phyloP scores from a whole-genome alignment of 345 rosid species.

The Capsella bursapastoris region DNA sequence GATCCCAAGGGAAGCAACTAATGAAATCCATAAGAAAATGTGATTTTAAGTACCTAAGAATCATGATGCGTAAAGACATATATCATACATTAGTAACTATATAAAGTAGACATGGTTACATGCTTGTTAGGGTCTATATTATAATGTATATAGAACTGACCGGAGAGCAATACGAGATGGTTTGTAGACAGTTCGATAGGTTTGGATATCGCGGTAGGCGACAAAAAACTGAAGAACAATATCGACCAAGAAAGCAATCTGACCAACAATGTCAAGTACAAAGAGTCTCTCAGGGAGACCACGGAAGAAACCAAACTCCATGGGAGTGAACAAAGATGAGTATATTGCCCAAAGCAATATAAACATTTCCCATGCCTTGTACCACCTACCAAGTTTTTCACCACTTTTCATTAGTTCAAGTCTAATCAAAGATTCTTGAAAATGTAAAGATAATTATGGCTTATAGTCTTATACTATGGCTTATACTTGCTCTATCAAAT shows the following conservation, averaged over 20 bases:
- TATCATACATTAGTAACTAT: not conserved
- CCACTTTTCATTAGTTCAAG: not conserved
- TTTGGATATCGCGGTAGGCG: slow-evolving; percentile 64
- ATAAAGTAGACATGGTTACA: not conserved
- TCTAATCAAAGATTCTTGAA: slow-evolving; percentile 8
- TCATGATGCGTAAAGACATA: not conserved
- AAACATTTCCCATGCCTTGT: slow-evolving; percentile 65
- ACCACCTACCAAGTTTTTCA: slow-evolving; percentile 54
- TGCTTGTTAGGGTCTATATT: not conserved
- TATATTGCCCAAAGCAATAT: slow-evolving; percentile 83
- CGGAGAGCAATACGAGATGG: slow-evolving; percentile 62
- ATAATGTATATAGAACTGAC: slow-evolving; percentile 40
- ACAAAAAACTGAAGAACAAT: slow-evolving; percentile 67
- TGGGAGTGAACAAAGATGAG: slow-evolving; percentile 83
- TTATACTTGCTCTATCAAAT: not conserved
- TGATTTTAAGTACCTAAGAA: slow-evolving; percentile 72
- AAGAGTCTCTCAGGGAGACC: slow-evolving; percentile 75
- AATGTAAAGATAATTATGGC: slow-evolving; percentile 7
- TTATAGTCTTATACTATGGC: not conserved
- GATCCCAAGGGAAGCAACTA: slow-evolving; percentile 84
- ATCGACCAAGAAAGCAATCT: slow-evolving; percentile 75
- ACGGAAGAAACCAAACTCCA: slow-evolving; percentile 90
- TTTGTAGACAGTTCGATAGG: slow-evolving; percentile 62
- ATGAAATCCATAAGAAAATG: slow-evolving; percentile 71
- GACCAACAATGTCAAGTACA: slow-evolving; percentile 75